Conservation (phyloP, 2,329 filamentous ascomycete genomes). For the Cyclaneusma minus region DNA sequence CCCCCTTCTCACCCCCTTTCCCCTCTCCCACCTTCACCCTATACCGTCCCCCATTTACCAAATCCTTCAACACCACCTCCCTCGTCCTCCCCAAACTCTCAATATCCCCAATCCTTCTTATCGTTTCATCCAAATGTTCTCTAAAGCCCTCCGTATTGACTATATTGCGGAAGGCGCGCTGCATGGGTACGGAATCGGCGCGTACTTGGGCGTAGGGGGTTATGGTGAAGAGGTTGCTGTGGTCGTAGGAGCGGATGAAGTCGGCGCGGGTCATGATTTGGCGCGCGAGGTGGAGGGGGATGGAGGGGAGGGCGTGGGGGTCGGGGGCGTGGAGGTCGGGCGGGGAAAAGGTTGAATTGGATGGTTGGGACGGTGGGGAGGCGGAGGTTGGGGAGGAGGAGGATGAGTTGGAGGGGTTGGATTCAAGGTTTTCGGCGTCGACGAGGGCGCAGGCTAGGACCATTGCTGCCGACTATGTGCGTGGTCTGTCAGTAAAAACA, state of each 20-base stretch:
- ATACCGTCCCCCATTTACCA: conserved; percentile 75
- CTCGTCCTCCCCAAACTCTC: conserved; percentile 88
- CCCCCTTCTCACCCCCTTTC: conserved; percentile 10
- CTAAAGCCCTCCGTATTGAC: conserved; percentile 65
- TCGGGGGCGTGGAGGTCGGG: conserved; percentile 44
- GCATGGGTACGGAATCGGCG: conserved; percentile 92
- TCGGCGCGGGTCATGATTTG: conserved; percentile 93
- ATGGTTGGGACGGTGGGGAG: conserved; percentile 81
- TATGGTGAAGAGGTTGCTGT: conserved; percentile 90
- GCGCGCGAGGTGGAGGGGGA: conserved; percentile 68
- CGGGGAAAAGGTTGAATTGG: not conserved
- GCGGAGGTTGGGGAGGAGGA: conserved; percentile 66
- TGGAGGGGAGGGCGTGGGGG: conserved; percentile 59
- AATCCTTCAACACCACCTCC: conserved; percentile 87
- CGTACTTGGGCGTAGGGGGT: conserved; percentile 75
- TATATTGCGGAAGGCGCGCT: conserved; percentile 76
- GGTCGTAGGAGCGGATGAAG: conserved; percentile 85
- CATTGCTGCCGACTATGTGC: conserved; percentile 66
- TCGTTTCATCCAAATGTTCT: conserved; percentile 64
- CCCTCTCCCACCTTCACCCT: conserved; percentile 29
- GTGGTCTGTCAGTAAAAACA: conserved; percentile 1
- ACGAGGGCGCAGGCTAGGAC: conserved; percentile 82
- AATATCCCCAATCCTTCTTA: conserved; percentile 79
- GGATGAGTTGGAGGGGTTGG: conserved; percentile 51
- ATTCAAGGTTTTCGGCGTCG: conserved; percentile 62